phyloP scores from a whole-genome alignment of 305 asterid species.

The Fraxinus baroniana region DNA sequence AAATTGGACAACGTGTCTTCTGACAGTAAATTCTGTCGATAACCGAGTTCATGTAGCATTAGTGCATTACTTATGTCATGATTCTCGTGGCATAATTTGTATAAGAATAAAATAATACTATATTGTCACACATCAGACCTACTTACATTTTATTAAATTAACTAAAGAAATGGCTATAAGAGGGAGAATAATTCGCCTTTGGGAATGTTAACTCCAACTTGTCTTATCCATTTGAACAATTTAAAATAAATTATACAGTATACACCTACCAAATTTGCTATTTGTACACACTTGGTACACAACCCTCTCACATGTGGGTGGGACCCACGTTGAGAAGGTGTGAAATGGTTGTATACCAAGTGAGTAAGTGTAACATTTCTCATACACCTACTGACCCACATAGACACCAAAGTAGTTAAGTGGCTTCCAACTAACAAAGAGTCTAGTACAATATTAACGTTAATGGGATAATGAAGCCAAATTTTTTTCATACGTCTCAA shows the following conservation, averaged over 20 bases:
- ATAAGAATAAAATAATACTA: neutral
- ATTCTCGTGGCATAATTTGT: neutral
- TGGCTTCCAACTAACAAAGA: conserved; percentile 39
- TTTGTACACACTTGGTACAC: too few species aligned
- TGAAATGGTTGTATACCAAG: too few species aligned
- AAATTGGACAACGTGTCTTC: too few species aligned
- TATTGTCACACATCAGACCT: neutral
- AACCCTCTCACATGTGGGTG: too few species aligned
- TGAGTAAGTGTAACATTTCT: too few species aligned
- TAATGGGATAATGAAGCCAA: neutral
- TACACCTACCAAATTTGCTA: too few species aligned
- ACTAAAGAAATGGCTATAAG: neutral
- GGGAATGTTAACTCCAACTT: neutral
- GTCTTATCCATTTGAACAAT: neutral
- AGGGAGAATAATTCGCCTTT: neutral
- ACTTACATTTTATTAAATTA: neutral
- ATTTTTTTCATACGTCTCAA: conserved; percentile 26
- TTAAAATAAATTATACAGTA: neutral
- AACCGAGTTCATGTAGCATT: too few species aligned
- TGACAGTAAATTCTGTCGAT: too few species aligned
- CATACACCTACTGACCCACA: too few species aligned
- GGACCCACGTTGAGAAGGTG: too few species aligned
- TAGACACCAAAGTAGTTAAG: conserved; percentile 15
- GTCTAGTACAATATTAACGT: neutral
- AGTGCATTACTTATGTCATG: neutral